Base-by-base conservation (phyloP, 352 stramenopile genomes). In the Phytophthora agathidicida region DNA sequence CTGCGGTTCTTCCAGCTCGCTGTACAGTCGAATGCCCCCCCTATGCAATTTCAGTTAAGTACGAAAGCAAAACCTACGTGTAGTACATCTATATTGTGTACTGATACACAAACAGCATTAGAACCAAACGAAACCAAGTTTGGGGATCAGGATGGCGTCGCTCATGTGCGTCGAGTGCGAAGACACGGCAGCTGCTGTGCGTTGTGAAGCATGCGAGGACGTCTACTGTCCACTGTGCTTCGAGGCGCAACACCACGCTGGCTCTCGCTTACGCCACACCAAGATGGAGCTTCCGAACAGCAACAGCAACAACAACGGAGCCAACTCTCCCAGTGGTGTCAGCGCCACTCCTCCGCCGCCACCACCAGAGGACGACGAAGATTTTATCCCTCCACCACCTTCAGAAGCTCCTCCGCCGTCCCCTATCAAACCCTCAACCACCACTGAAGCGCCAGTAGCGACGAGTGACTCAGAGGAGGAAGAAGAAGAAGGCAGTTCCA, bases 121-220 rank as follows among this genome's bases (percentile, higher is more conserved):
- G n/a, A n/a, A n/a, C n/a, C n/a, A n/a, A n/a, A 57, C 38, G 22
- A 57, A 54, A 46, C n/a, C 16, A 28, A 24, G 35, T 10, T 35
- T 36, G 9, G 5, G 5, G 20, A 27, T 13, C 20, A 47, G 35
- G 24, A 75, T 72, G 68, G 30, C 52, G 37, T 11, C 54, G 53
- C 47, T 35, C 9, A 86, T 89, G 75, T 96, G 85, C 71, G 68
- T 94, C 46, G 85, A 96, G 62, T 96, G 87, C 62, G 86, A 95
- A 53, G 86, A 95, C 57, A 91, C 86, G 27, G 72, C 75, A 44
- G 87, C 87, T 0, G 78, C 77, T 20, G 57, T 95, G 11, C 60
- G 58, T 23, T 96, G 88, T 58, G 60, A 80, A 8, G 69, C 74
- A 26, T 96, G 88, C 49, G 61, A 72, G 9, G 88, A 96, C 57